Evolutionary conservation across 2,329 filamentous ascomycete genomes (phyloP), one percentile per base, ranked within the genome.

Genomic region (Scytalidium sp.): DNA sequence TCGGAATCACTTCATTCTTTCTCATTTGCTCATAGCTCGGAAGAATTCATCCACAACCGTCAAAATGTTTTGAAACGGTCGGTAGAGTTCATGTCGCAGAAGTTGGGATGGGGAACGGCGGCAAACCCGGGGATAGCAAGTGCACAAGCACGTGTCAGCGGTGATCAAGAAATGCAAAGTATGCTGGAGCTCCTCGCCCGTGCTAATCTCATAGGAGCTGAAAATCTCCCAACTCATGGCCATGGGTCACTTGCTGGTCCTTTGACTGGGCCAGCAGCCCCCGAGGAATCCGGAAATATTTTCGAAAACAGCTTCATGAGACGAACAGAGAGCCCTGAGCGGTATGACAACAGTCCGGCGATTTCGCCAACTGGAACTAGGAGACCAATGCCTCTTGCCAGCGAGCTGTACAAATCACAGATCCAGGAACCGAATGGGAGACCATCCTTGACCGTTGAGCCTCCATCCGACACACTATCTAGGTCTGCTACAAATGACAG

Each of bases 1-100:
- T 90, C 90, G 60, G 94, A 99, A 67, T 99, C 94, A 5, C 75
- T 99, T 43, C 94, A 99, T 70, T 99, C 94, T 2, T 99, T 99
- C 72, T 97, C 93, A 11, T 99, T 99, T 68, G 90, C 94, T 39
- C 90, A 96, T 60, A 92, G 96, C 69, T 93, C 92, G 3, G 92
- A 96, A 64, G 93, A 97, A 55, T 84, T 90, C 55, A 78, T 97
- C 49, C 89, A 96, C 66, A 96, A 83, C 67, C 87, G 94, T 48
- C 92, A 97, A 67, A 96, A 90, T 74, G 87, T 96, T 27, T 69
- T 99, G 62, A 96, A 96, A 71, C 82, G 93, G 51, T 96, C 92
- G 8, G 86, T 97, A 64, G 94, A 97, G 68, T 97, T 97, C 64
- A 95, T 99, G 88, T 62, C 62, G 23, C 91, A 97, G 65, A 88